Evolutionary conservation across 257 asterid species (phyloP), one percentile per base, ranked within the genome.

Genomic region (Rehmannia glutinosa): DNA sequence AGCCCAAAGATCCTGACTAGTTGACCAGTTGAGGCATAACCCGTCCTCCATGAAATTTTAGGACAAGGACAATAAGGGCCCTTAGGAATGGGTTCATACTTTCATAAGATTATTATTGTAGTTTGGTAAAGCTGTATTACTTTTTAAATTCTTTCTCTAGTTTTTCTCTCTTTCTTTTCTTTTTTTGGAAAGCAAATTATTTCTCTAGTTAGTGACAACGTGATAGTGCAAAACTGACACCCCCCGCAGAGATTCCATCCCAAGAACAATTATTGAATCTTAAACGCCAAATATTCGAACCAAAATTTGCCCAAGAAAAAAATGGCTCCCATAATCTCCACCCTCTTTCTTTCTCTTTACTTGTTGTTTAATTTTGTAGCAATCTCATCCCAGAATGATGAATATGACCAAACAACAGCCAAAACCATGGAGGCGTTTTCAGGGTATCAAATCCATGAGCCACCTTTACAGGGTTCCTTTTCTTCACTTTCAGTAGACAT

Each of bases 361-460:
- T 76, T 78, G 61, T 16, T 78, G 62, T 64, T 32, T 27, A 28
- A 52, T 21, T 65, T 68, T 53, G 68, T 46, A 15, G 72, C 62
- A 57, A 72, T 80, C 63, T 68, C 58, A 54, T 80, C 84, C 57
- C 66, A 75, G 36, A 73, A 39, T 9, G 49, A 79, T 81, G 87
- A 59, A 47, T 51, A 75, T 38, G 90, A 75, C 62, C 71, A n/a
- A n/a, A n/a, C 80, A 13, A 77, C 81, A 2, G 73, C 52, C 70
- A 83, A 71, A 81, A 91, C 86, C 58, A 88, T 88, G 96, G 96
- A 88, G 80, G 88, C 82, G n/a, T 91, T 91, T 77, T 91, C 96
- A n/a, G 97, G 97, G 63, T 84, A 86, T 73, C 84, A 79, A 66
- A 75, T 86, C 77, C 86, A 77, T 38, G 95, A 88, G 75, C 83